Evolutionary conservation across 2,329 filamentous ascomycete genomes (phyloP), one percentile per base, ranked within the genome.

Genomic region (Neospermospora avenae): DNA sequence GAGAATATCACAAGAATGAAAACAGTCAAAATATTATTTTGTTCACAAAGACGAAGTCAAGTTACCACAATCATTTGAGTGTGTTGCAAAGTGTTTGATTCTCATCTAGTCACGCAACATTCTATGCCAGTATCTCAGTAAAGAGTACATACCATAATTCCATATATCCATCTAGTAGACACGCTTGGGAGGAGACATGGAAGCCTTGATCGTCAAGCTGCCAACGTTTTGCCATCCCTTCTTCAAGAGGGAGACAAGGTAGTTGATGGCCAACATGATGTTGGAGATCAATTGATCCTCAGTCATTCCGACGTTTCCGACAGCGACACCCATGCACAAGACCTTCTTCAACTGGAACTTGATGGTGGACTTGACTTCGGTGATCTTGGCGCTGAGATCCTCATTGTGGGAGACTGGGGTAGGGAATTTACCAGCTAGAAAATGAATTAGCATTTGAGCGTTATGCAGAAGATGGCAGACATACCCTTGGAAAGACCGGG

Each of bases 331-430:
- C 87, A 99, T 93, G 87, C 95, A 99, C 73, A 99, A 87, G 79
- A 99, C 95, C 91, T 99, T 99, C 91, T 99, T 99, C 76, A 99
- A 86, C 87, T 99, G 93, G 90, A 99, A 99, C 89, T 99, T 99
- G 89, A 99, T 98, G 81, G 95, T 99, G 74, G 91, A 96, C 90
- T 97, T 98, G 87, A 99, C 93, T 80, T 99, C 95, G 83, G 84
- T 96, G 85, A 98, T 91, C 89, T 96, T 97, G 85, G 82, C 86
- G 78, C 81, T 84, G 71, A 99, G 88, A 78, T 98, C 93, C 77
- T 99, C 95, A 78, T 84, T 79, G 89, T 99, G 95, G 69, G 93
- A 97, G 81, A 99, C 90, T 71, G 95, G 95, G 69, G 93, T 96
- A 68, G 95, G 95, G 90, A 99, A 99, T 87, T 99, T 99, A 84